A percentile compares a stretch with the other conserved stretches of the same genome.
These are phyloP conservation scores for Artemisia tridentata DNA, from an alignment of 129 eudicot species.

Conservation along the genomic window DNA sequence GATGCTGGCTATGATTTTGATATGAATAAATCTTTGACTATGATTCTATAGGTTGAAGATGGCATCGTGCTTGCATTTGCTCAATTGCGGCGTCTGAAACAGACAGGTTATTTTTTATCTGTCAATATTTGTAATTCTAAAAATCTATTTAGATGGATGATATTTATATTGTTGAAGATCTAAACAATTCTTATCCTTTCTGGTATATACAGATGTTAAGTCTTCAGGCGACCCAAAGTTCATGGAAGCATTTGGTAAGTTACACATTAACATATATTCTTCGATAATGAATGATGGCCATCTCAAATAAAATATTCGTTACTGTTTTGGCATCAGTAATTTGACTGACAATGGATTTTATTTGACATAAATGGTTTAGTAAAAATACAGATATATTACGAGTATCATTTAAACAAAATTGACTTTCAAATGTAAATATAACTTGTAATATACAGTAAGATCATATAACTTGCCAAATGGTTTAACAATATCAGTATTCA, in stretches of 20 bases:
- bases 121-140: no score
- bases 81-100: slow-evolving; percentile 76
- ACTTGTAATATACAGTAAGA: no score
- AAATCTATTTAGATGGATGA: not conserved
- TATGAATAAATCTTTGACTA: not conserved
- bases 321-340: slow-evolving; percentile 13
- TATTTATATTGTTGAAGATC: slow-evolving; percentile 1
- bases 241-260: slow-evolving; percentile 89
- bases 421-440: no score
- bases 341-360: slow-evolving; percentile 13
- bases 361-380: not conserved
- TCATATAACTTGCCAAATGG: no score
- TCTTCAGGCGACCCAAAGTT: slow-evolving; percentile 87
- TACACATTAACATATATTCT: slow-evolving; percentile 4
- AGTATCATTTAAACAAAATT: no score
- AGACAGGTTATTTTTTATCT: slow-evolving; percentile 46
- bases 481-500: no score
- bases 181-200: slow-evolving; percentile 10
- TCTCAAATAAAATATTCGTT: not conserved
- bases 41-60: slow-evolving; percentile 71
- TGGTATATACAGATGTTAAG: slow-evolving; percentile 63
- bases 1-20: slow-evolving; percentile 3
- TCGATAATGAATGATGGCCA: not conserved
- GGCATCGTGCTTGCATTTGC: slow-evolving; percentile 80
- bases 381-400: no score